Evolutionary conservation across 805 yeast species (phyloP).

Genomic region (Starmerella stellata): DNA sequence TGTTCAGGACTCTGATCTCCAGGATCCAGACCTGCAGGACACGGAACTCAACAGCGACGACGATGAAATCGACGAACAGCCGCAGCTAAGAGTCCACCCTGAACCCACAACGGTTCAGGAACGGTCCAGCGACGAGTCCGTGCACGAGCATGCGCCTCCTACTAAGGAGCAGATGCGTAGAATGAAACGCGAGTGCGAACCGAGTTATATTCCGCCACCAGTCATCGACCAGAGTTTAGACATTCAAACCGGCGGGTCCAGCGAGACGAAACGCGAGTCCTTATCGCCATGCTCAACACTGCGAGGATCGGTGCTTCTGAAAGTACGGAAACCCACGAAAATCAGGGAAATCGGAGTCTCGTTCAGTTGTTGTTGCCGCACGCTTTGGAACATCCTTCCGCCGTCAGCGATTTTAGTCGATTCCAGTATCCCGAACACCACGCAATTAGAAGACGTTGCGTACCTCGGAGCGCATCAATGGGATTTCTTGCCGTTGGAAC

Average conservation of each 20-base stretch:
- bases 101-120: not conserved
- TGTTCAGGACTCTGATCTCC: no score
- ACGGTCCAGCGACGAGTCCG: not conserved
- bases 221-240: constrained; percentile 2
- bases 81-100: not conserved
- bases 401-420: constrained; percentile 18
- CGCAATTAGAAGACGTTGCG: constrained; percentile 22
- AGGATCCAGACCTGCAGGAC: not conserved
- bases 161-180: not conserved
- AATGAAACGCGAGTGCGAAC: not conserved
- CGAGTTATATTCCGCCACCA: not conserved
- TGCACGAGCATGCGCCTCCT: not conserved
- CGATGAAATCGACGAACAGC: constrained; percentile 1
- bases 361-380: constrained; percentile 50
- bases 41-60: constrained; percentile 1
- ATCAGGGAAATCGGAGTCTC: constrained; percentile 46
- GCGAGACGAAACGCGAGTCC: not conserved
- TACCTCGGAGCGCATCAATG: constrained; percentile 22
- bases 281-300: constrained; percentile 31
- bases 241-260: constrained; percentile 7
- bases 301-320: constrained; percentile 57
- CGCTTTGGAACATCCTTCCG: constrained; percentile 75
- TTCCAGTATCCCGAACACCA: constrained; percentile 15
- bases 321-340: constrained; percentile 55
- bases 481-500: constrained; percentile 22